phyloP scores from a whole-genome alignment of 306 rosid species.

The Medicago ruthenica region DNA sequence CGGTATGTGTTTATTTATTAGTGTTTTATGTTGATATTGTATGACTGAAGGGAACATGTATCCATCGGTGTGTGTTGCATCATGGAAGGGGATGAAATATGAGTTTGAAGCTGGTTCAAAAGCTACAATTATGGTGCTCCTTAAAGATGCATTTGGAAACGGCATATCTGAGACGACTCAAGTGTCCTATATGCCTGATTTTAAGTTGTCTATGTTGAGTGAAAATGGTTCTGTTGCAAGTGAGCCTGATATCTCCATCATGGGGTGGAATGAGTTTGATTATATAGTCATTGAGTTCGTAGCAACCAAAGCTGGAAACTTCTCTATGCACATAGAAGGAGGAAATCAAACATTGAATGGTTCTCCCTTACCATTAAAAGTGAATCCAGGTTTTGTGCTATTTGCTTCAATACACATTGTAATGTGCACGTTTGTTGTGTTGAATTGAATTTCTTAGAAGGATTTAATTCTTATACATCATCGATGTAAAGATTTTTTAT shows the following conservation, averaged over 20 bases:
- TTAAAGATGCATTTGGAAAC: constrained; percentile 92
- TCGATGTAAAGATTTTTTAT: no score
- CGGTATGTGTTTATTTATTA: constrained; percentile 11
- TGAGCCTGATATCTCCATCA: constrained; percentile 53
- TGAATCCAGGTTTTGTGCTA: constrained; percentile 70
- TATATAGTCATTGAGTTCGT: constrained; percentile 62
- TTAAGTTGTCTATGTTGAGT: constrained; percentile 51
- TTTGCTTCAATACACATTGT: background rate
- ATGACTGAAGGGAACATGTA: constrained; percentile 61
- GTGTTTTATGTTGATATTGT: constrained; percentile 27
- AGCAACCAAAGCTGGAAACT: constrained; percentile 64
- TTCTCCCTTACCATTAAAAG: constrained; percentile 73
- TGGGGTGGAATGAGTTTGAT: constrained; percentile 76
- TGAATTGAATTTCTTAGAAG: no score
- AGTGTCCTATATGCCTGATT: constrained; percentile 57
- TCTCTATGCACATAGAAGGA: constrained; percentile 60
- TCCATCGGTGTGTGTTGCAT: constrained; percentile 73
- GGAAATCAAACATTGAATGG: constrained; percentile 74
- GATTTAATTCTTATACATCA: no score
- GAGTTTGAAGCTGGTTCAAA: constrained; percentile 75
- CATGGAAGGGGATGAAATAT: constrained; percentile 67
- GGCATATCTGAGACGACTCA: constrained; percentile 53
- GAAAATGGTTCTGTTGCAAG: constrained; percentile 63
- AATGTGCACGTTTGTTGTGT: no score
- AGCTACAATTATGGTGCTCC: constrained; percentile 67